A percentile compares a stretch with the other conserved stretches of the same genome.
Conservation (phyloP, 768 basidiomycete species). For the Imleria badia region DNA sequence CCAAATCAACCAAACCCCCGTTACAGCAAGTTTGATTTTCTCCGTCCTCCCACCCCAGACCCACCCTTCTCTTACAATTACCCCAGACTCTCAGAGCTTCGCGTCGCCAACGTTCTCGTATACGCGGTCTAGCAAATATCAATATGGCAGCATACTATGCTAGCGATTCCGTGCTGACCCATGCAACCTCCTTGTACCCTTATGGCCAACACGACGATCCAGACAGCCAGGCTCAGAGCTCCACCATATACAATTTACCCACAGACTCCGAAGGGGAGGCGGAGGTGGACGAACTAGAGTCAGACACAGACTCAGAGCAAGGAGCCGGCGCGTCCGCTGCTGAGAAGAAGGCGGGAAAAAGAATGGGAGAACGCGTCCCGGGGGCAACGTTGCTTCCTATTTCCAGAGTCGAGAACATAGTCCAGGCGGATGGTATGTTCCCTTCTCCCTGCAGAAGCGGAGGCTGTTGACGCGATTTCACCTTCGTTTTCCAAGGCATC, state of each 20-base stretch:
- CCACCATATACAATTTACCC: conserved; percentile 33
- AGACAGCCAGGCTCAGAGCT: conserved; percentile 22
- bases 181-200: conserved; percentile 33
- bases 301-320: conserved; percentile 33
- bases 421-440: conserved; percentile 71
- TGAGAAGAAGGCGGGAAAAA: conserved; percentile 31
- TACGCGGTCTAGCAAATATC: conserved; percentile 14
- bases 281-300: conserved; percentile 36
- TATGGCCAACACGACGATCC: conserved; percentile 28
- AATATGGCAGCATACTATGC: conserved; percentile 34
- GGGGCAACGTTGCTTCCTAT: conserved; percentile 71
- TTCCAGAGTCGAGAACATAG: conserved; percentile 68
- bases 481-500: conserved; percentile 41
- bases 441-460: conserved; percentile 6
- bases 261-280: conserved; percentile 35
- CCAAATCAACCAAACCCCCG: conserved; percentile 15
- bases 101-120: conserved; percentile 4
- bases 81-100: not conserved
- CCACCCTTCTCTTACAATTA: conserved; percentile 1
- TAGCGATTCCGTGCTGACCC: conserved; percentile 28
- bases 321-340: conserved; percentile 23
- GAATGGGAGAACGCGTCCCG: conserved; percentile 45
- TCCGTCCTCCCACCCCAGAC: conserved; percentile 2
- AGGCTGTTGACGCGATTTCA: conserved; percentile 16
- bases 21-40: conserved; percentile 14